Base-by-base conservation (phyloP, 2,329 filamentous ascomycete genomes). In the Ceratocystis harringtonii region DNA sequence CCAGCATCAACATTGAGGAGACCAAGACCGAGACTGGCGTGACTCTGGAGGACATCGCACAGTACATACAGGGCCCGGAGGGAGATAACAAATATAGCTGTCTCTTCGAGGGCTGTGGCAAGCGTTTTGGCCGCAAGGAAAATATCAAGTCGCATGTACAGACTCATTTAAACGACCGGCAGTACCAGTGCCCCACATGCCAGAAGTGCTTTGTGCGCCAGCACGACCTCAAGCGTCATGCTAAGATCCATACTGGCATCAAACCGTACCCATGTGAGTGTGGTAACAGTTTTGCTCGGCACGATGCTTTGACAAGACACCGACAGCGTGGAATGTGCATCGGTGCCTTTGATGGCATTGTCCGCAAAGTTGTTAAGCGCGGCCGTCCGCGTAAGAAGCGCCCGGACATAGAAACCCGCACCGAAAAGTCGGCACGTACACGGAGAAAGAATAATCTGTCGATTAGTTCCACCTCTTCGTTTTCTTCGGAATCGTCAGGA, bases 111-210 rank as follows among this genome's bases (percentile, higher is more conserved):
- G 86, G 85, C 32, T 99, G 94, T 75, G 83, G 86, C 70, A 95
- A 96, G 75, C 84, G 86, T 64, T 97, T 99, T 73, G 92, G 92
- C n/a, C 85, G 94, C 70, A 95, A 96, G 75, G 94, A 99, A 75
- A 97, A 99, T 76, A 96, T 97, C 79, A 95, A 96, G 74, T 95
- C 92, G 0, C 94, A 99, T 74, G 90, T 99, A 15, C 94, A 99
- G 76, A 99, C 94, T 2, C 94, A 99, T 76, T 86, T 99, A 69
- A 94, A 95, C 71, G 94, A 99, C 74, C 84, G 94, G 61, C 94
- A 96, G 74, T 99, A 90, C 77, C 87, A 90, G 75, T 99, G 94
- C 76, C 91, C 92, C 58, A 87, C 89, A 65, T 99, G 94, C 78
- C 82, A 88, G 63, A 97, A 97, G 77, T 92, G 91, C 76, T 99